These are phyloP conservation scores for Pichia pseudocactophila DNA, from an alignment of 805 yeast genomes.

Conservation along the genomic window DNA sequence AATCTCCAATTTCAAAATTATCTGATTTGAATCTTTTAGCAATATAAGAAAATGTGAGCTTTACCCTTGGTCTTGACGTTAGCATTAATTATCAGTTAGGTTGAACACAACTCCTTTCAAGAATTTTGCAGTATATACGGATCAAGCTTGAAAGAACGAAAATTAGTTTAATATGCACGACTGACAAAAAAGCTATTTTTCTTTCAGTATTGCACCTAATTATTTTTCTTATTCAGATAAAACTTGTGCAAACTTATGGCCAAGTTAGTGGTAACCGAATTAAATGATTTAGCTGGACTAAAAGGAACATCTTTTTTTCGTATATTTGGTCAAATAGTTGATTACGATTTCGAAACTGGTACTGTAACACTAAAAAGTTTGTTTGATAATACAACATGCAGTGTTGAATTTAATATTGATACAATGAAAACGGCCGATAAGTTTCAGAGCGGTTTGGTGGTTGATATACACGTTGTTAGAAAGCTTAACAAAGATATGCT, in stretches of 20 bases:
- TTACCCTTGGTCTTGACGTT: background rate
- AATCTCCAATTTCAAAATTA: conserved; percentile 21
- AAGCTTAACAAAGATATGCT: background rate
- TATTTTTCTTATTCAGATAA: too few relatives aligned
- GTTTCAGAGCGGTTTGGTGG: conserved; percentile 15
- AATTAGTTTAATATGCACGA: too few relatives aligned
- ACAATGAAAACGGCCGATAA: conserved; percentile 4
- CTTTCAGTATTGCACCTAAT: too few relatives aligned
- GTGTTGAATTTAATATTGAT: conserved; percentile 9
- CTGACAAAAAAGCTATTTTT: too few relatives aligned
- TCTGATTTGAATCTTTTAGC: conserved; percentile 3
- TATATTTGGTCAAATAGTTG: conserved; percentile 17
- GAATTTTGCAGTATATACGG: too few relatives aligned
- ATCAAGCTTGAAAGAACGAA: too few relatives aligned
- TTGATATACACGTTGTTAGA: conserved; percentile 17
- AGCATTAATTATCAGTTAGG: conserved; percentile 1
- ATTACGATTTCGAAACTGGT: conserved; percentile 15
- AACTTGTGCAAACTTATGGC: conserved; percentile 1
- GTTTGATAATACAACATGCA: conserved; percentile 5
- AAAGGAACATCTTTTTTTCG: conserved; percentile 13
- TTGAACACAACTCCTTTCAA: too few relatives aligned
- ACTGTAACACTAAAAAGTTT: conserved; percentile 12
- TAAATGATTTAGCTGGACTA: conserved; percentile 9
- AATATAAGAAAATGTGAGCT: background rate
- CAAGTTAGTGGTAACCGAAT: conserved; percentile 6